Conservation (phyloP, 1,284 basidiomycete species). For the Naganishia sp. region DNA sequence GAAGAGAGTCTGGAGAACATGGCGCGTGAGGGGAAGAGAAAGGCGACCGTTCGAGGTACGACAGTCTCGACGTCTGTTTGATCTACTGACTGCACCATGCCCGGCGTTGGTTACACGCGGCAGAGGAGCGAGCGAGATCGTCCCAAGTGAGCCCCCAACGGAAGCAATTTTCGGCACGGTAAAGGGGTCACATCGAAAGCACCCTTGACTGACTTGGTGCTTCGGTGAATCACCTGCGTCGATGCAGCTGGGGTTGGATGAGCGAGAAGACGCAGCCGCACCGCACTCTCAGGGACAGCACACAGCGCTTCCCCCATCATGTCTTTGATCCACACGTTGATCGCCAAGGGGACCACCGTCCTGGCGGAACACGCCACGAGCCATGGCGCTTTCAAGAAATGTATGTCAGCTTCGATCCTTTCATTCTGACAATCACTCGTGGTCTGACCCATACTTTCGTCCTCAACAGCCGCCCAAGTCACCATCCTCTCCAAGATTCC, state of each 20-base stretch:
- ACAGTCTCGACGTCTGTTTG: background rate
- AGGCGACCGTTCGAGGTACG: background rate
- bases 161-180: background rate
- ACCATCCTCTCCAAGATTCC: conserved; percentile 94
- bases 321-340: conserved; percentile 74
- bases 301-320: too few relatives aligned
- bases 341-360: conserved; percentile 75
- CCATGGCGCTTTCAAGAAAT: conserved; percentile 80
- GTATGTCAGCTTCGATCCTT: conserved; percentile 52
- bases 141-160: background rate
- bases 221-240: background rate
- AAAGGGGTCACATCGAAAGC: background rate
- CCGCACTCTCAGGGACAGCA: too few relatives aligned
- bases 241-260: too few relatives aligned
- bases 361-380: conserved; percentile 80
- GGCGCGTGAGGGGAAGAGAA: background rate
- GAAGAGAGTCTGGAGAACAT: conserved; percentile 20
- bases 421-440: conserved; percentile 6
- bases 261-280: too few relatives aligned
- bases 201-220: too few relatives aligned
- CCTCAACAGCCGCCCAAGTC: conserved; percentile 66
- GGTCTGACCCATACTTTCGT: background rate
- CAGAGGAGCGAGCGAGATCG: too few relatives aligned
- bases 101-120: too few relatives aligned
- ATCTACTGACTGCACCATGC: too few relatives aligned